phyloP scores from a whole-genome alignment of 441 rosid species.

The Flueggea neowawraea region DNA sequence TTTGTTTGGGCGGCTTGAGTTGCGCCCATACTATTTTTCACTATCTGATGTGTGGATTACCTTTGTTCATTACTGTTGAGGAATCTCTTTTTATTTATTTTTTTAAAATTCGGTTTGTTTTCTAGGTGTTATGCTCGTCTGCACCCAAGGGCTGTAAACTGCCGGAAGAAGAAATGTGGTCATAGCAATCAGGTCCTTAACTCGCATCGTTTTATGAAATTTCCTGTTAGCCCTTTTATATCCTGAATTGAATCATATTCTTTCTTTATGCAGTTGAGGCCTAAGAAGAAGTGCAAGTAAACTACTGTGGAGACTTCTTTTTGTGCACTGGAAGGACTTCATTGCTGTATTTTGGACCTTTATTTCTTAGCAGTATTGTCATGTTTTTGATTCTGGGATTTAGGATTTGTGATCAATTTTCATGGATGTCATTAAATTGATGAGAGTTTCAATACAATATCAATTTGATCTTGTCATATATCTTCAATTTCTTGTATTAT shows the following conservation, averaged over 20 bases:
- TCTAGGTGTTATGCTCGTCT: conserved; percentile 69
- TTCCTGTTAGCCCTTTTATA: conserved; percentile 6
- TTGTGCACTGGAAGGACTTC: too few relatives aligned
- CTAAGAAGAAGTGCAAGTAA: conserved; percentile 89
- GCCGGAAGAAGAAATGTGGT: conserved; percentile 74
- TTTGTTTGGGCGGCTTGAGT: too few relatives aligned
- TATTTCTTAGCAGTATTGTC: not conserved
- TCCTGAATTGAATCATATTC: not conserved
- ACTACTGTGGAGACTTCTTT: conserved; percentile 2
- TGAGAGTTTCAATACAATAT: too few relatives aligned
- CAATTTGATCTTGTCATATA: too few relatives aligned
- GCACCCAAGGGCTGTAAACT: conserved; percentile 72
- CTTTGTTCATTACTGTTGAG: too few relatives aligned
- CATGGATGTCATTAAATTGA: too few relatives aligned
- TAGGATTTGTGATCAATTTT: too few relatives aligned
- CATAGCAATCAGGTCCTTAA: conserved; percentile 67
- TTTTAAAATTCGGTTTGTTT: not conserved
- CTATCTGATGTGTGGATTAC: too few relatives aligned
- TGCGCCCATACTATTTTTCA: too few relatives aligned
- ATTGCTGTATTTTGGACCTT: not conserved
- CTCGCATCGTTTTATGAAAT: too few relatives aligned
- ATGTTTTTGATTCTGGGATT: not conserved
- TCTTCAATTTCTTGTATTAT: too few relatives aligned
- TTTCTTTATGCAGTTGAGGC: conserved; percentile 53
- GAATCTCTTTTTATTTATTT: too few relatives aligned